Evolutionary conservation across 257 asterid species (phyloP), one percentile per base, ranked within the genome.

Genomic region (Dorcoceras hygrometricum): DNA sequence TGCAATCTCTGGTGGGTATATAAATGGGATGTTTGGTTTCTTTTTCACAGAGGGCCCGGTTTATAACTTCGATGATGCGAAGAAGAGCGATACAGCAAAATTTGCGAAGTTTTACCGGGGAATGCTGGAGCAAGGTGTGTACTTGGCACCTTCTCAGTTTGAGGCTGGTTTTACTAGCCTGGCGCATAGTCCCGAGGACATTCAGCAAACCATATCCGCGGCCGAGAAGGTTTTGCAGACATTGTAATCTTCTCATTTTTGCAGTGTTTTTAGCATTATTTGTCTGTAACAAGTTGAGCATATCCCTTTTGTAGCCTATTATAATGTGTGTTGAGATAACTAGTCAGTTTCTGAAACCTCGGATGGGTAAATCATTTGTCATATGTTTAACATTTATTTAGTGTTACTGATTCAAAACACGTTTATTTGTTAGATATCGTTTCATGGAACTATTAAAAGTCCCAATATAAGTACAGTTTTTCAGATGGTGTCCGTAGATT

Each of bases 161-260:
- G 99, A 94, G 83, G 99, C 97, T 53, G 99, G 99, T 31, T 94
- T 94, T 69, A 94, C 95, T 1, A 78, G 99, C 84, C 81, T 94
- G 71, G 85, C 97, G 11, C 99, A 94, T 63, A 82, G 95, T 26
- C 8, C 74, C 3, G 91, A 83, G 83, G 99, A 94, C 59, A 85
- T 94, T 78, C 87, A 87, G 68, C 59, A 74, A 77, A 90, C 99
- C 2, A 73, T 94, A 46, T 93, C 88, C 16, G 97, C 97, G 2
- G 96, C 96, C 50, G 91, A 87, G 79, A 85, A 78, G 88, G 96
- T 94, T 70, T 87, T 94, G 73, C 71, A 66, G 73, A 75, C 74
- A 2, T 83, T 88, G 26, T 90, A 73, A 76, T 63, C 53, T 48
- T 55, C 3, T 55, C 0, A 2, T 14, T 59, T 29, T 24, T 60